Conservation (phyloP, 495 filamentous ascomycete species). For the Penicillium canariense region DNA sequence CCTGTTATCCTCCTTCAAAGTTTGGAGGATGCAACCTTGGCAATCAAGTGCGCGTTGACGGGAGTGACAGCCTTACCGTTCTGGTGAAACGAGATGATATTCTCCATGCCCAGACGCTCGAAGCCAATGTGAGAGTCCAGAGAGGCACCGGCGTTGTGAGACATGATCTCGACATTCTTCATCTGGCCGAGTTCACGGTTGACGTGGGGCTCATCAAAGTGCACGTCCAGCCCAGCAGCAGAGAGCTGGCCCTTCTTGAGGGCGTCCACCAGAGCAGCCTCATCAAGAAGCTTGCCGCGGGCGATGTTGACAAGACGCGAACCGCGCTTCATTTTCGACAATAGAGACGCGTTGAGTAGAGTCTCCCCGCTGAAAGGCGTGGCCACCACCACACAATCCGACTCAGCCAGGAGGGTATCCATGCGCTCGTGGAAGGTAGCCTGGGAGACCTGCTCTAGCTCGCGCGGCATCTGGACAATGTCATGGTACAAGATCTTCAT, state of each 20-base stretch:
- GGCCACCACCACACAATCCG: constrained; percentile 67
- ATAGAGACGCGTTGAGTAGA: constrained; percentile 50
- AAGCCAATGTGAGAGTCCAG: constrained; percentile 71
- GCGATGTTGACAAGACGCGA: constrained; percentile 69
- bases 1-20: neutral
- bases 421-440: constrained; percentile 54
- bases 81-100: constrained; percentile 59
- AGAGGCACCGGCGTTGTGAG: constrained; percentile 71
- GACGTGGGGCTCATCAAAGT: constrained; percentile 52
- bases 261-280: constrained; percentile 63
- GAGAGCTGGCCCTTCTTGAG: constrained; percentile 53
- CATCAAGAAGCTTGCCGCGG: constrained; percentile 67
- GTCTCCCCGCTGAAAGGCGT: constrained; percentile 60
- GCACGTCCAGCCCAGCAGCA: constrained; percentile 66
- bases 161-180: constrained; percentile 58
- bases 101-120: constrained; percentile 70
- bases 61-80: constrained; percentile 58
- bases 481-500: constrained; percentile 73
- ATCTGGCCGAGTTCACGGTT: constrained; percentile 49
- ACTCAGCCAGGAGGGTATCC: constrained; percentile 49
- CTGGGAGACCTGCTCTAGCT: constrained; percentile 22
- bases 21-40: constrained; percentile 20
- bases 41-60: constrained; percentile 59
- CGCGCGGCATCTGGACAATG: constrained; percentile 52
- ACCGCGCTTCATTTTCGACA: constrained; percentile 55